Percentiles rank a stretch among this genome's conserved stretches.
Evolutionary conservation across 208 protist species (phyloP).

Genomic region (Trypanosoma theileri): DNA sequence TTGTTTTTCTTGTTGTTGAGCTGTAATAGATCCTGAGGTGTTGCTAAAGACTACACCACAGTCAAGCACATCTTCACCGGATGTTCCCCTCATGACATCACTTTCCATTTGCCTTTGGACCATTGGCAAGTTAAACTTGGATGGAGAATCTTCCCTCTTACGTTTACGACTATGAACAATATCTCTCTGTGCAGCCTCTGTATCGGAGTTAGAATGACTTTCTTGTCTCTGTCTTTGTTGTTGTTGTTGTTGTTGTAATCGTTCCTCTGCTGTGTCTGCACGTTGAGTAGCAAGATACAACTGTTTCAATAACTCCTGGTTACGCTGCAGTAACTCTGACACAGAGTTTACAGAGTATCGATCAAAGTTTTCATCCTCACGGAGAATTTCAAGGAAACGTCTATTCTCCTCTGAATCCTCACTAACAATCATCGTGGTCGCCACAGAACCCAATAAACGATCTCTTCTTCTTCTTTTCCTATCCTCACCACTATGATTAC

Average conservation of each 20-base stretch:
- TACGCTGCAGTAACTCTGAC: slow-evolving; percentile 62
- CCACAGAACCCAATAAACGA: slow-evolving; percentile 1
- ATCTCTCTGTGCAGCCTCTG: slow-evolving; percentile 17
- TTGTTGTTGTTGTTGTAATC: background rate
- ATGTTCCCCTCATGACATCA: background rate
- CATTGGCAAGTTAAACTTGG: too few species aligned
- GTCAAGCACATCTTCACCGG: background rate
- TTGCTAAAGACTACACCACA: slow-evolving; percentile 3
- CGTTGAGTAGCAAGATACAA: slow-evolving; percentile 59
- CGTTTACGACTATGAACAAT: background rate
- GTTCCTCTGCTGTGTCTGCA: background rate
- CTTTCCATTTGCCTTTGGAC: background rate
- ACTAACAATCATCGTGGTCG: slow-evolving; percentile 28
- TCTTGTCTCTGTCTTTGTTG: background rate
- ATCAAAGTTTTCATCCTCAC: slow-evolving; percentile 59
- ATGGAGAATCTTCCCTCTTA: slow-evolving; percentile 1
- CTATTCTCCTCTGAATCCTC: slow-evolving; percentile 32
- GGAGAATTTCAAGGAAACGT: slow-evolving; percentile 46
- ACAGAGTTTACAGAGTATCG: slow-evolving; percentile 71
- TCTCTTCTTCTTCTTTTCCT: slow-evolving; percentile 20
- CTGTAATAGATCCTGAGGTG: background rate
- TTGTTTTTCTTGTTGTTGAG: background rate
- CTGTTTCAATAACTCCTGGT: slow-evolving; percentile 76
- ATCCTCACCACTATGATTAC: background rate
- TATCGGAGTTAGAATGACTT: slow-evolving; percentile 18